phyloP scores from a whole-genome alignment of 2,329 filamentous ascomycete genomes.

The Arachnomyces sp. region DNA sequence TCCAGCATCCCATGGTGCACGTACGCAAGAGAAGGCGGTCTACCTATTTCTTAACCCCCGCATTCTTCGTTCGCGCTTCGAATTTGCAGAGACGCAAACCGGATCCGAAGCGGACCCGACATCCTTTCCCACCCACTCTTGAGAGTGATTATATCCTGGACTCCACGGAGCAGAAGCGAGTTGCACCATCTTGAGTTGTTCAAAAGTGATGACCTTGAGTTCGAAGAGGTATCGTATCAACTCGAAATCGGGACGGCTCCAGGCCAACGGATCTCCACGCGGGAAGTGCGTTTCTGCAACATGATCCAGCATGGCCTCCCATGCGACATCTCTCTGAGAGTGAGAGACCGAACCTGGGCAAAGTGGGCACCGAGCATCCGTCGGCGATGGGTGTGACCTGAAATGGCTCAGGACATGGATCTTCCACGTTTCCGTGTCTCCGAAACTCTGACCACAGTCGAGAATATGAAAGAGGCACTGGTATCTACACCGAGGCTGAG shows the following conservation, averaged over 20 bases:
- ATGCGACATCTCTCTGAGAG: constrained; percentile 24
- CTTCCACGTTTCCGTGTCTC: constrained; percentile 33
- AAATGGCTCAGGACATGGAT: constrained; percentile 41
- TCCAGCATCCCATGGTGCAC: too few relatives aligned
- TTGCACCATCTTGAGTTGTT: constrained; percentile 38
- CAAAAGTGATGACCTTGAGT: constrained; percentile 33
- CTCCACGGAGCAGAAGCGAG: constrained; percentile 30
- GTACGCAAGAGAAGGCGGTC: too few relatives aligned
- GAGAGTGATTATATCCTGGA: constrained; percentile 30
- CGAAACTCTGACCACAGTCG: constrained; percentile 35
- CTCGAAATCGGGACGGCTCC: constrained; percentile 35
- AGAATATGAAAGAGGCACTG: constrained; percentile 40
- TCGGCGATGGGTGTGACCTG: constrained; percentile 31
- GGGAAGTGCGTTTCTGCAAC: constrained; percentile 35
- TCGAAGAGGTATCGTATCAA: constrained; percentile 40
- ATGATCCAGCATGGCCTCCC: constrained; percentile 37
- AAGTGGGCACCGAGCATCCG: constrained; percentile 36
- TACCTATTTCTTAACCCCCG: constrained; percentile 12
- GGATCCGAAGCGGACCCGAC: constrained; percentile 34
- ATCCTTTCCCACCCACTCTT: constrained; percentile 28
- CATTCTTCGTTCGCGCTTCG: constrained; percentile 32
- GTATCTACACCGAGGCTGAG: constrained; percentile 15
- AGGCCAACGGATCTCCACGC: constrained; percentile 33
- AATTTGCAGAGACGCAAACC: constrained; percentile 32
- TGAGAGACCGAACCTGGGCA: constrained; percentile 24